phyloP scores from a whole-genome alignment of 768 basidiomycete genomes.

The Pisolithus orientalis region DNA sequence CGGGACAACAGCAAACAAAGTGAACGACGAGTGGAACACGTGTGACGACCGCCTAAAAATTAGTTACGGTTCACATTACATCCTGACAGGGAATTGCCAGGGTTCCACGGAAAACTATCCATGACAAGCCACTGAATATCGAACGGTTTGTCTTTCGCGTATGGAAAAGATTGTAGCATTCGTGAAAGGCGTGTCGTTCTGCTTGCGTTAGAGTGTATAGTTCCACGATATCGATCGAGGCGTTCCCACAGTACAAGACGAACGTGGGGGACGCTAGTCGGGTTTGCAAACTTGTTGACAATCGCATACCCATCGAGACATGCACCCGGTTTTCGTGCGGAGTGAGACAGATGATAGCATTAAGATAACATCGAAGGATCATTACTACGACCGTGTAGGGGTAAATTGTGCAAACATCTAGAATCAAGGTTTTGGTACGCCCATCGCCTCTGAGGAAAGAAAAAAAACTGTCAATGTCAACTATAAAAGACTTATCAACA shows the following conservation, averaged over 20 bases:
- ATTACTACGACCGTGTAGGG: conserved; percentile 2
- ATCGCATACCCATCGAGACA: background rate
- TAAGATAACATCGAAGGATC: conserved; percentile 5
- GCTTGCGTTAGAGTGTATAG: background rate
- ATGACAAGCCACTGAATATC: background rate
- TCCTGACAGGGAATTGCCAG: background rate
- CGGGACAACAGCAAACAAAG: too few species aligned
- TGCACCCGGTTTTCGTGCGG: background rate
- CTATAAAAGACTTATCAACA: conserved; percentile 37
- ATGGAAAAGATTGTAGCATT: background rate
- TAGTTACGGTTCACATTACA: too few species aligned
- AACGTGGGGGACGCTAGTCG: background rate
- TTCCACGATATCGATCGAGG: background rate
- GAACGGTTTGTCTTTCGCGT: background rate
- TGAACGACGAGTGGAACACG: too few species aligned
- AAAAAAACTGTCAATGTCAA: background rate
- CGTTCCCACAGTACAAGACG: background rate
- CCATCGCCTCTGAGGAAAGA: conserved; percentile 25
- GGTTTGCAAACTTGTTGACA: background rate
- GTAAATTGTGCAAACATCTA: background rate
- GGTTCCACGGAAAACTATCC: conserved; percentile 5
- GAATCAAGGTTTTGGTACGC: conserved; percentile 23
- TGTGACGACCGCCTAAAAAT: too few species aligned
- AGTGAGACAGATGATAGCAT: conserved; percentile 3
- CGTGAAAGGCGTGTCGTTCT: background rate